phyloP scores from a whole-genome alignment of 306 rosid species.

The Prunus padus region DNA sequence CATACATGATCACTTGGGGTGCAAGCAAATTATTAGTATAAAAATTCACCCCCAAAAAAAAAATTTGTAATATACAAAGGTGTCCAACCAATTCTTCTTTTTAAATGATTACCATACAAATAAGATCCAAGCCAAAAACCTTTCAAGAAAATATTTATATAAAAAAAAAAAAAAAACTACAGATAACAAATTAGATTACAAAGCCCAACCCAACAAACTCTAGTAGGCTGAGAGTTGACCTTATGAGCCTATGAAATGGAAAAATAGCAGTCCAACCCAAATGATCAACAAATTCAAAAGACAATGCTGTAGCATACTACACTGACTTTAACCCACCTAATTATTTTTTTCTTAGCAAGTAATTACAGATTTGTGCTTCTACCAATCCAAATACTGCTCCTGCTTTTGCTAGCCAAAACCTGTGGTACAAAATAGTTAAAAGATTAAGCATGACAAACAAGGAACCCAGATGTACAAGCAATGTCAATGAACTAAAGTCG shows the following conservation, averaged over 20 bases:
- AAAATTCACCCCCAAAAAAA: slow-evolving; percentile 4
- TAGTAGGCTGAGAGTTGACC: slow-evolving; percentile 7
- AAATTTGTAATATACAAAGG: neutral
- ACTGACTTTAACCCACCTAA: slow-evolving; percentile 24
- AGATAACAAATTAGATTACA: slow-evolving; percentile 23
- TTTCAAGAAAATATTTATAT: neutral
- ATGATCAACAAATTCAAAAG: neutral
- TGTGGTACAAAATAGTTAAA: slow-evolving; percentile 12
- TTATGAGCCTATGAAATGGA: slow-evolving; percentile 8
- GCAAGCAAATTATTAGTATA: neutral
- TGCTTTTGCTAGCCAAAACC: slow-evolving; percentile 23
- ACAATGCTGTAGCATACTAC: slow-evolving; percentile 8
- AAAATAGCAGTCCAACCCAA: neutral
- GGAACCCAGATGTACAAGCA: neutral
- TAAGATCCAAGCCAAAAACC: neutral
- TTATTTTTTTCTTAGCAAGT: slow-evolving; percentile 28
- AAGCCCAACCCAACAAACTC: slow-evolving; percentile 18
- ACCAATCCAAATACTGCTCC: slow-evolving; percentile 24
- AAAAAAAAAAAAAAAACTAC: neutral
- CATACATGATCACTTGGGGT: neutral
- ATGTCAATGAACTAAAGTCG: neutral
- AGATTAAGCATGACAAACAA: neutral
- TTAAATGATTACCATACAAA: neutral
- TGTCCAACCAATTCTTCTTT: slow-evolving; percentile 1
- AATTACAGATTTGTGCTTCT: slow-evolving; percentile 39